Evolutionary conservation across 495 filamentous ascomycete genomes (phyloP).

Genomic region (Penicillium cinerascens): DNA sequence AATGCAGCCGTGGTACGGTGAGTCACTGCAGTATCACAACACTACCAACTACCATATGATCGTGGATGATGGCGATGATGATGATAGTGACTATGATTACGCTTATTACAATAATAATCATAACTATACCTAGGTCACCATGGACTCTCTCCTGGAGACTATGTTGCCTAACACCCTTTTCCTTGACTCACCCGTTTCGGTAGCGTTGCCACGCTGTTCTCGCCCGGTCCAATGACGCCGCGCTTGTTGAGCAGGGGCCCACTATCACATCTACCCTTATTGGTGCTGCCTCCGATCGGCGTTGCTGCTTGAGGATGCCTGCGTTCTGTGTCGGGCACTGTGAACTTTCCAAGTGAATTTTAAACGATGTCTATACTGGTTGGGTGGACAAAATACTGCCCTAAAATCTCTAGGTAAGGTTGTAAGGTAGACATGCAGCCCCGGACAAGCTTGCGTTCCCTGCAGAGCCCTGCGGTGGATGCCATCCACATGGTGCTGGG

Average conservation of each 20-base stretch:
- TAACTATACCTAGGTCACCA: neutral
- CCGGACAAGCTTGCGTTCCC: too few species aligned
- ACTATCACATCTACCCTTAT: constrained; percentile 4
- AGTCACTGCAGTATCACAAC: neutral
- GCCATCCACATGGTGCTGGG: neutral
- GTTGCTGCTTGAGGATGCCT: constrained; percentile 10
- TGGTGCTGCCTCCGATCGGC: constrained; percentile 14
- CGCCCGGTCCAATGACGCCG: constrained; percentile 9
- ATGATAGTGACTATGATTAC: neutral
- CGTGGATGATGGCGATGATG: neutral
- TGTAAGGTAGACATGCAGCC: neutral
- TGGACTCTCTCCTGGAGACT: too few species aligned
- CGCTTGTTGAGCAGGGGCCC: neutral
- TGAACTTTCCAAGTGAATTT: neutral
- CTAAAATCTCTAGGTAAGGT: neutral
- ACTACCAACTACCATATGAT: neutral
- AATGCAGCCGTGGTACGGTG: constrained; percentile 12
- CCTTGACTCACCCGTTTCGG: neutral
- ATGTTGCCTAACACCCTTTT: neutral
- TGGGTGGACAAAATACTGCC: neutral
- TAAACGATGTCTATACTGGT: neutral
- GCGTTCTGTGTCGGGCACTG: constrained; percentile 4
- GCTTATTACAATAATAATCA: too few species aligned
- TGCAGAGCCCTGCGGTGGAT: neutral
- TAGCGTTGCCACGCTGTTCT: constrained; percentile 25